Percentiles rank a stretch among this genome's conserved stretches.
phyloP scores from a whole-genome alignment of 305 asterid species.

The Solanum hybrid region DNA sequence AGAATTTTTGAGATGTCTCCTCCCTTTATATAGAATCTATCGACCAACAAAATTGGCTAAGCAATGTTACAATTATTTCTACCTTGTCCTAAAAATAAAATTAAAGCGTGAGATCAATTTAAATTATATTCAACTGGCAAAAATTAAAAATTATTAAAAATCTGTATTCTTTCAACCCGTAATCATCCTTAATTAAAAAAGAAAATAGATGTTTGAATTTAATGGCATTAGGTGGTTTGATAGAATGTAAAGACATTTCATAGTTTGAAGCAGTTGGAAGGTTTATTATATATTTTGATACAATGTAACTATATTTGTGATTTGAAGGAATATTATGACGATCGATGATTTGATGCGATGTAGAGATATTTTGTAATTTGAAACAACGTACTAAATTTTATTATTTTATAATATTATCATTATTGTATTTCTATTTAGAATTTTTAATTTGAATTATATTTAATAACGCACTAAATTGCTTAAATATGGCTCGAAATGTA shows the following conservation, averaged over 20 bases:
- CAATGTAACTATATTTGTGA: not conserved
- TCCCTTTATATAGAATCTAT: not conserved
- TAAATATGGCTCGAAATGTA: not conserved
- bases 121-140: not conserved
- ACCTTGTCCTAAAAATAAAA: not conserved
- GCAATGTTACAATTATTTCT: not conserved
- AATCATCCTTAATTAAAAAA: not conserved
- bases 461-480: not conserved
- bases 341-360: not conserved
- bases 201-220: not conserved
- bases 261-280: not conserved
- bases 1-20: not conserved
- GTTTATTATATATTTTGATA: not conserved
- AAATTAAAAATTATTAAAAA: not conserved
- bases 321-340: not conserved
- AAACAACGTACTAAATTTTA: not conserved
- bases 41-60: not conserved
- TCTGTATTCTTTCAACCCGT: not conserved
- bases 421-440: no score
- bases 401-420: no score
- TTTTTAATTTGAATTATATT: no score
- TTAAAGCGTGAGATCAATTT: not conserved
- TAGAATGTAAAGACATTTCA: not conserved
- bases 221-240: not conserved
- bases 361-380: not conserved